Evolutionary conservation across 1,284 basidiomycete species (phyloP).

Genomic region (Apiotrichum akiyoshidainum): DNA sequence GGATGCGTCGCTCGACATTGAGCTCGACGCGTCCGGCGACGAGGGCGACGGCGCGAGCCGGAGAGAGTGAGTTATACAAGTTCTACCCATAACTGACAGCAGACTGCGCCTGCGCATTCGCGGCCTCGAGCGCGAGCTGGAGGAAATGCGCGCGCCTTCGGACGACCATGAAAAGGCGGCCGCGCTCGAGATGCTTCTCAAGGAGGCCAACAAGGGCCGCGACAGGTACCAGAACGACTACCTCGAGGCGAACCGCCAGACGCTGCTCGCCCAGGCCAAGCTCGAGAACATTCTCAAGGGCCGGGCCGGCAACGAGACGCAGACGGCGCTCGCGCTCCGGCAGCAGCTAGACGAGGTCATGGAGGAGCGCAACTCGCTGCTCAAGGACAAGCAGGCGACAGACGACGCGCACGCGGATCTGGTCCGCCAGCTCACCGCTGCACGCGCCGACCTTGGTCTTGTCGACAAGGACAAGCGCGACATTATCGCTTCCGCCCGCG

Average conservation of each 20-base stretch:
- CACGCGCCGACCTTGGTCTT: slow-evolving; percentile 67
- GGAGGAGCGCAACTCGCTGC: slow-evolving; percentile 71
- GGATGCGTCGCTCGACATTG: slow-evolving; percentile 48
- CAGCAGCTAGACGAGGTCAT: slow-evolving; percentile 83
- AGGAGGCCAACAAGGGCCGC: slow-evolving; percentile 87
- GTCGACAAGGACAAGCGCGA: slow-evolving; percentile 54
- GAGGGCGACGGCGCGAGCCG: slow-evolving; percentile 73
- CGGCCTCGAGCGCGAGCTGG: slow-evolving; percentile 77
- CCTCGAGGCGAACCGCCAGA: slow-evolving; percentile 75
- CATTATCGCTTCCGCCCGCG: slow-evolving; percentile 55
- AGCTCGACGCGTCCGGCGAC: slow-evolving; percentile 51
- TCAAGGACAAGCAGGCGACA: slow-evolving; percentile 54
- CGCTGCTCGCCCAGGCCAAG: slow-evolving; percentile 72
- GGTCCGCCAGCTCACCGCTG: slow-evolving; percentile 70
- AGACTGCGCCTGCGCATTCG: slow-evolving; percentile 62
- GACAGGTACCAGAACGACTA: slow-evolving; percentile 85
- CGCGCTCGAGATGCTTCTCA: slow-evolving; percentile 83
- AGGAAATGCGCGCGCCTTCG: slow-evolving; percentile 58
- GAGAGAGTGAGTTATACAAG: slow-evolving; percentile 42
- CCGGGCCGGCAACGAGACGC: slow-evolving; percentile 72
- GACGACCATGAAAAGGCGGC: slow-evolving; percentile 59
- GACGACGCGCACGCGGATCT: slow-evolving; percentile 63
- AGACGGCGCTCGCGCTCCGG: slow-evolving; percentile 80
- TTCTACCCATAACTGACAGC: slow-evolving; percentile 1
- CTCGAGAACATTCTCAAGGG: slow-evolving; percentile 86